Evolutionary conservation across 2,329 filamentous ascomycete genomes (phyloP).

Genomic region (Aspergillus sp.): DNA sequence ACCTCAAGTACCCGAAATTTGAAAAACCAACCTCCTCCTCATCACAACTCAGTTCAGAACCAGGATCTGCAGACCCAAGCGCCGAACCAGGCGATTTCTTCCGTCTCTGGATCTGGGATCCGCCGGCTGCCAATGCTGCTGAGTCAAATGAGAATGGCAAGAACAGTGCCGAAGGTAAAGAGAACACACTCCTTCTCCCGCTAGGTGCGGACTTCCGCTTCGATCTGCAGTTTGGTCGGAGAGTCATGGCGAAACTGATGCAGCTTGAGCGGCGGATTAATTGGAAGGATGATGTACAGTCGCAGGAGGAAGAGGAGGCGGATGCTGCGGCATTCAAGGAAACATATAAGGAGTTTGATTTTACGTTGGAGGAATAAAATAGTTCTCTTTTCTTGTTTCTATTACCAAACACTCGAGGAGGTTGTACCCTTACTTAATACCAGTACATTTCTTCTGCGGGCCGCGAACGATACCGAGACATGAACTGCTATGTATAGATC

Average conservation of each 20-base stretch:
- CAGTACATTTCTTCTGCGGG: neutral
- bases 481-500: neutral
- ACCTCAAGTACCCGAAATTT: constrained; percentile 61
- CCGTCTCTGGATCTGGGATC: constrained; percentile 75
- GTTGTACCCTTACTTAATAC: neutral
- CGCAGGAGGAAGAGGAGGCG: constrained; percentile 70
- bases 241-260: constrained; percentile 84
- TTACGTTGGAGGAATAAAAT: constrained; percentile 54
- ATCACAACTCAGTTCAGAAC: neutral
- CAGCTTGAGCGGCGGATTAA: constrained; percentile 73
- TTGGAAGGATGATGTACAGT: constrained; percentile 84
- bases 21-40: constrained; percentile 36
- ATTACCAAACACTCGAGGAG: too few relatives aligned
- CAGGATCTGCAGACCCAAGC: constrained; percentile 33
- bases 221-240: constrained; percentile 85
- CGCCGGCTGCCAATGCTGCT: constrained; percentile 3
- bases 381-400: neutral
- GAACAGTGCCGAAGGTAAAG: constrained; percentile 26
- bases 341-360: constrained; percentile 84
- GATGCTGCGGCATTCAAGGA: constrained; percentile 79
- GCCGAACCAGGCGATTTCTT: constrained; percentile 65
- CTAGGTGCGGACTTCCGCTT: constrained; percentile 73
- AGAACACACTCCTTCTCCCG: constrained; percentile 72
- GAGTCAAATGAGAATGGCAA: constrained; percentile 5
- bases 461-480: neutral